A percentile compares a stretch with the other conserved stretches of the same genome.
Evolutionary conservation across 2,329 filamentous ascomycete genomes (phyloP).

Genomic region (Chaetomium sp.): DNA sequence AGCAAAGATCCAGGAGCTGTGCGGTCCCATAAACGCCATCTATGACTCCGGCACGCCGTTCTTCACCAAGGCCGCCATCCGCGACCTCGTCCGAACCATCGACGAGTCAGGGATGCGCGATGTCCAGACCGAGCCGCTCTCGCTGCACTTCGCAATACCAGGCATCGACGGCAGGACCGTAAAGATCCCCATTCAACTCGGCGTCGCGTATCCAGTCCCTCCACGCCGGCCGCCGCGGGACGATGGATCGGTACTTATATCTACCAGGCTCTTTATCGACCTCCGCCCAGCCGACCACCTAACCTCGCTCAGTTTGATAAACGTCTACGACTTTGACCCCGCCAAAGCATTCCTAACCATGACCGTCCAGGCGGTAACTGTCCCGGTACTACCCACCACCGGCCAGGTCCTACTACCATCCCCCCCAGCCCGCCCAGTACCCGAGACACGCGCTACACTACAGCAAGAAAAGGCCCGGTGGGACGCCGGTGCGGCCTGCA

Average conservation of each 20-base stretch:
- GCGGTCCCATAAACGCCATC: conserved; percentile 5
- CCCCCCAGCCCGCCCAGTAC: background rate
- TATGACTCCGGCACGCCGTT: conserved; percentile 8
- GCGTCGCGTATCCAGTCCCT: background rate
- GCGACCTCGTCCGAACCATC: background rate
- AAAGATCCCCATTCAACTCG: background rate
- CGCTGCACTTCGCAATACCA: background rate
- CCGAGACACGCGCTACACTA: background rate
- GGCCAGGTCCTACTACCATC: background rate
- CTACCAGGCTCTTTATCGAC: background rate
- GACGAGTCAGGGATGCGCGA: background rate
- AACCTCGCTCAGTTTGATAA: background rate
- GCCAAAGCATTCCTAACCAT: background rate
- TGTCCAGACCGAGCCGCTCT: conserved; percentile 6
- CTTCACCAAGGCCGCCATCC: conserved; percentile 7
- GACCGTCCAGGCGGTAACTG: background rate
- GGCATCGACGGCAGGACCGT: background rate
- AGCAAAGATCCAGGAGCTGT: background rate
- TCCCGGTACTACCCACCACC: background rate
- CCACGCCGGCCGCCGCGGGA: background rate
- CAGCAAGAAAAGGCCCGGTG: conserved; percentile 2
- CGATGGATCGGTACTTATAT: background rate
- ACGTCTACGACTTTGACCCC: conserved; percentile 1
- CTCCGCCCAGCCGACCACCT: background rate
- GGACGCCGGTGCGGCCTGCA: conserved; percentile 4